These are phyloP conservation scores for Dalbergia cultrata DNA, from an alignment of 306 rosid species.

Conservation along the genomic window DNA sequence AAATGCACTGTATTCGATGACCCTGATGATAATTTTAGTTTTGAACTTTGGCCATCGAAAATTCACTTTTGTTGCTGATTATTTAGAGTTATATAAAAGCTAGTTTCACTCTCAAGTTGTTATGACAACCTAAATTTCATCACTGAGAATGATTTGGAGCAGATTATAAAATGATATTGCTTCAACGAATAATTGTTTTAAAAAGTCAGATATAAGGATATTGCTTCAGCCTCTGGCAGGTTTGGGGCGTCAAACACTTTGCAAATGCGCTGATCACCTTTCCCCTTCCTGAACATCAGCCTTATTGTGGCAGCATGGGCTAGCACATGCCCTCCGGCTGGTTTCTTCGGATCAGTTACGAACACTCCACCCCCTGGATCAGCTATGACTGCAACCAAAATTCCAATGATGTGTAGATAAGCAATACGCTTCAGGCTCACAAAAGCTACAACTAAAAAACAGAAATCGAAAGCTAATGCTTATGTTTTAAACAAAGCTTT, in stretches of 20 bases:
- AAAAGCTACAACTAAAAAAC: neutral
- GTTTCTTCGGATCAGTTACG: slow-evolving; percentile 95
- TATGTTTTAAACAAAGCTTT: slow-evolving; percentile 11
- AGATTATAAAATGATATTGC: slow-evolving; percentile 12
- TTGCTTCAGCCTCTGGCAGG: slow-evolving; percentile 96
- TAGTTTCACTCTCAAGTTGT: slow-evolving; percentile 3
- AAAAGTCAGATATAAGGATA: slow-evolving; percentile 66
- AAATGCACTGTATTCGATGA: slow-evolving; percentile 6
- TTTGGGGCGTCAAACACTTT: slow-evolving; percentile 96
- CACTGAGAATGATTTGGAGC: slow-evolving; percentile 5
- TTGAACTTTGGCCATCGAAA: neutral
- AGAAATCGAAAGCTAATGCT: neutral
- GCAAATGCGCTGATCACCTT: slow-evolving; percentile 96
- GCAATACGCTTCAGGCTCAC: neutral
- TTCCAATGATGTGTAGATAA: slow-evolving; percentile 10
- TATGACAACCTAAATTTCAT: slow-evolving; percentile 1
- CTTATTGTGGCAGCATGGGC: slow-evolving; percentile 97
- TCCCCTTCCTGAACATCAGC: slow-evolving; percentile 94
- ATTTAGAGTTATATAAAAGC: slow-evolving; percentile 8
- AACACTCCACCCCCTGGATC: slow-evolving; percentile 97
- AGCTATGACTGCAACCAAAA: slow-evolving; percentile 80
- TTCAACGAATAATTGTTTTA: neutral
- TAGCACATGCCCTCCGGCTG: slow-evolving; percentile 95
- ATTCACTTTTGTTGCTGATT: neutral
- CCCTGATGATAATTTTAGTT: neutral